These are phyloP conservation scores for Penicillium janthinellum DNA, from an alignment of 2,329 filamentous ascomycete genomes.

Conservation along the genomic window DNA sequence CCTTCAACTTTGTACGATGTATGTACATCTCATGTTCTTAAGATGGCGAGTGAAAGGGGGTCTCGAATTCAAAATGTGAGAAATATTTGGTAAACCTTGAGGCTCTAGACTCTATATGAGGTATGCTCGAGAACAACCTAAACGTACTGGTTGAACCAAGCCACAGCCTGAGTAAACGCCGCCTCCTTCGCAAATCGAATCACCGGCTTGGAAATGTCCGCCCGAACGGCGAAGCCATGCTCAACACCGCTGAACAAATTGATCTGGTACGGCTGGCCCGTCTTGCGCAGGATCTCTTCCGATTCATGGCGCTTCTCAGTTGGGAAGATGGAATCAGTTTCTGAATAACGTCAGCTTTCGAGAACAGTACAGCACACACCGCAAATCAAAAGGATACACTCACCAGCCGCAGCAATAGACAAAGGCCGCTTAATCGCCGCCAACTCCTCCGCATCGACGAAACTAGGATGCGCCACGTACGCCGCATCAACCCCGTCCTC, in stretches of 20 bases:
- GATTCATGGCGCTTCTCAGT: slow-evolving; percentile 61
- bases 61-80: slow-evolving; percentile 8
- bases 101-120: not conserved
- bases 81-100: not conserved
- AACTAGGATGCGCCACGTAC: slow-evolving; percentile 72
- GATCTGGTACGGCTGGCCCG: slow-evolving; percentile 68
- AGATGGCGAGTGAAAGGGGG: slow-evolving; percentile 11
- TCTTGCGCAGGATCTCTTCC: slow-evolving; percentile 60
- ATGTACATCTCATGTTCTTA: slow-evolving; percentile 22
- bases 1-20: slow-evolving; percentile 11
- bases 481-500: slow-evolving; percentile 63
- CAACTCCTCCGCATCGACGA: slow-evolving; percentile 67
- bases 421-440: slow-evolving; percentile 63
- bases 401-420: slow-evolving; percentile 58
- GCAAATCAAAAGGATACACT: not conserved
- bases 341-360: slow-evolving; percentile 32
- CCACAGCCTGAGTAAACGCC: slow-evolving; percentile 72
- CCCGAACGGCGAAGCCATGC: slow-evolving; percentile 73
- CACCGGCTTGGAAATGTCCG: slow-evolving; percentile 57
- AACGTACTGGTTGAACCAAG: slow-evolving; percentile 57
- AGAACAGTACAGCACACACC: not conserved
- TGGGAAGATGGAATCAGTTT: slow-evolving; percentile 66
- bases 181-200: slow-evolving; percentile 71
- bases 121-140: not conserved
- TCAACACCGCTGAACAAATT: slow-evolving; percentile 67